A percentile compares a stretch with the other conserved stretches of the same genome.
Conservation (phyloP, 345 rosid species). For the Syzygium aqueum region DNA sequence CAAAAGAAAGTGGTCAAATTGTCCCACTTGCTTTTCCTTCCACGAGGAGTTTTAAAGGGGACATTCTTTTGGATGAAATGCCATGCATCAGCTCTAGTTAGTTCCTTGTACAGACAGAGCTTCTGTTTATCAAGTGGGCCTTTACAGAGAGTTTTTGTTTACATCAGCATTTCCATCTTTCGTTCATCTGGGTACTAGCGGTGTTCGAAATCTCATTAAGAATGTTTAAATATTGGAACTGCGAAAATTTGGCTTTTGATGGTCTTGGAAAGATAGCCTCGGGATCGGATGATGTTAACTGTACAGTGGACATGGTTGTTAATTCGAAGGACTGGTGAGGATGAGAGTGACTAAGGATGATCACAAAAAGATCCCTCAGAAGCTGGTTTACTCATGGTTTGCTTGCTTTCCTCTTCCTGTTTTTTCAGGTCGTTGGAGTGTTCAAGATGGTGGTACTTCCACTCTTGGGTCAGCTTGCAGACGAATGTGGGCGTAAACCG, state of each 20-base stretch:
- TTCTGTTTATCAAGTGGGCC: not conserved
- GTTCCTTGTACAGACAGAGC: not conserved
- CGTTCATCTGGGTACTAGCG: not conserved
- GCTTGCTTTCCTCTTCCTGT: not conserved
- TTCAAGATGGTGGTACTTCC: constrained; percentile 53
- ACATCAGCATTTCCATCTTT: not conserved
- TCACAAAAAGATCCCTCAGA: not conserved
- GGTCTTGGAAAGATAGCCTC: not conserved
- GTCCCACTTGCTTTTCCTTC: not conserved
- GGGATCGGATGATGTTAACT: not conserved
- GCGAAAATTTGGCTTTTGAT: not conserved
- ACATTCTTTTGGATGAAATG: not conserved
- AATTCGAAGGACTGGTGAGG: no score
- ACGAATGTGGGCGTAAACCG: constrained; percentile 49
- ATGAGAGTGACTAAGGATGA: no score
- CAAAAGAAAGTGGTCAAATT: not conserved
- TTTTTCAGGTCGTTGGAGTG: constrained; percentile 40
- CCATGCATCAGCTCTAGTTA: not conserved
- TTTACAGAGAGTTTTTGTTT: not conserved
- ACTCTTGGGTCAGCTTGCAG: constrained; percentile 49
- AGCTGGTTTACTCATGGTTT: not conserved
- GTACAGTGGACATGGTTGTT: not conserved
- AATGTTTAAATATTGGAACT: not conserved
- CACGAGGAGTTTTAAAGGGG: not conserved
- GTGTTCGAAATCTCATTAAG: not conserved